Percentiles rank a stretch among this genome's conserved stretches.
phyloP scores from a whole-genome alignment of 148 eudicot species.

The Diospyros lotus region DNA sequence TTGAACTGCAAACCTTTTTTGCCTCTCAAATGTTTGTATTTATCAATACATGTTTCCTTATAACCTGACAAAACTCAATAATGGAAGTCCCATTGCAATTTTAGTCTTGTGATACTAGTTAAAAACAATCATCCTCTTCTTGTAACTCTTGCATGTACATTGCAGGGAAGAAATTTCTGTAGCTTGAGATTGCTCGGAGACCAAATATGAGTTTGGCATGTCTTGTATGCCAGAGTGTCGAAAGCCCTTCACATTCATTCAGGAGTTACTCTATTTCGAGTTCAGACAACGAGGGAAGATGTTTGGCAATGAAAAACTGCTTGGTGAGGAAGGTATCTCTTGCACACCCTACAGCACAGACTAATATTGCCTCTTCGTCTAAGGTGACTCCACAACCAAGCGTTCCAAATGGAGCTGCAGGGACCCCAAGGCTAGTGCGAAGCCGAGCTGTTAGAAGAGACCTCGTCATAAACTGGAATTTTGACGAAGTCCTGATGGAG shows the following conservation, averaged over 20 bases:
- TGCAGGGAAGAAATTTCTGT: conserved; percentile 7
- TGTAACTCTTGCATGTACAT: neutral
- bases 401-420: conserved; percentile 30
- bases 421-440: conserved; percentile 66
- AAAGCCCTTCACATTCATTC: conserved; percentile 83
- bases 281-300: conserved; percentile 81
- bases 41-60: too few relatives aligned
- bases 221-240: conserved; percentile 80
- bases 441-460: conserved; percentile 85
- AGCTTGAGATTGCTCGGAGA: conserved; percentile 9
- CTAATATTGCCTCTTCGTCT: conserved; percentile 46
- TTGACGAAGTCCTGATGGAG: conserved; percentile 50
- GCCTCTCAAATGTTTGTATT: too few relatives aligned
- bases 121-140: too few relatives aligned
- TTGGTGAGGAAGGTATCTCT: conserved; percentile 41
- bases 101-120: too few relatives aligned
- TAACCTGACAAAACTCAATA: too few relatives aligned
- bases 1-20: too few relatives aligned
- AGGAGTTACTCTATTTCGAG: conserved; percentile 91
- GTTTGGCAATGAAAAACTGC: conserved; percentile 68
- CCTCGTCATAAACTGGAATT: conserved; percentile 78
- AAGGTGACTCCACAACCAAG: conserved; percentile 87
- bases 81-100: too few relatives aligned
- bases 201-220: conserved; percentile 80
- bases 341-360: conserved; percentile 34